Percentiles rank a stretch among this genome's conserved stretches.
These are phyloP conservation scores for Nemania abortiva DNA, from an alignment of 2,329 filamentous ascomycete species.

Conservation along the genomic window DNA sequence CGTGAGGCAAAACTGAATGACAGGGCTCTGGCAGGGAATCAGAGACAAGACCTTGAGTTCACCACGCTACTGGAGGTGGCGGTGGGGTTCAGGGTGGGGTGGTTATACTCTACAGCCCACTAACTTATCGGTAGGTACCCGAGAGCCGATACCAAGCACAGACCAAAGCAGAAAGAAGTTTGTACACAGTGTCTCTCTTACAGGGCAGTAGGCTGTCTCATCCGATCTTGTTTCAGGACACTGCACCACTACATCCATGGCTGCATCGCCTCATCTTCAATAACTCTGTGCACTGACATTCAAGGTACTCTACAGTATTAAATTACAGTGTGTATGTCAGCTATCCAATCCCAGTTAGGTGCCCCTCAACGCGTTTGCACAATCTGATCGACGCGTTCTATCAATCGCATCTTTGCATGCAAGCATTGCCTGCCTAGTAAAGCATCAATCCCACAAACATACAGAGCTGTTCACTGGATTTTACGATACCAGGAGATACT, in stretches of 20 bases:
- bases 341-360: not conserved
- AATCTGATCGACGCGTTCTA: constrained; percentile 11
- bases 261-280: not conserved
- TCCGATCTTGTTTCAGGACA: not conserved
- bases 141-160: too few relatives aligned
- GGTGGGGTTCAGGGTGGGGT: not conserved
- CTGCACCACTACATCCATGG: not conserved
- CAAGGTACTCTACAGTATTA: constrained; percentile 1
- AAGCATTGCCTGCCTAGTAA: too few relatives aligned
- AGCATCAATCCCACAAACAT: not conserved
- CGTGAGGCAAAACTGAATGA: not conserved
- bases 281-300: not conserved
- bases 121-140: not conserved
- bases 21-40: too few relatives aligned
- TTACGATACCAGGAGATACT: not conserved
- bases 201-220: not conserved
- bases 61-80: not conserved
- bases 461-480: not conserved
- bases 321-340: not conserved
- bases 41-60: not conserved
- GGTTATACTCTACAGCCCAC: too few relatives aligned
- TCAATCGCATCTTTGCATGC: not conserved
- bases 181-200: not conserved
- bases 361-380: not conserved
- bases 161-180: too few relatives aligned